Base-by-base conservation (phyloP, 108 stramenopile genomes). In the Pseudonitzschia delicatissima region DNA sequence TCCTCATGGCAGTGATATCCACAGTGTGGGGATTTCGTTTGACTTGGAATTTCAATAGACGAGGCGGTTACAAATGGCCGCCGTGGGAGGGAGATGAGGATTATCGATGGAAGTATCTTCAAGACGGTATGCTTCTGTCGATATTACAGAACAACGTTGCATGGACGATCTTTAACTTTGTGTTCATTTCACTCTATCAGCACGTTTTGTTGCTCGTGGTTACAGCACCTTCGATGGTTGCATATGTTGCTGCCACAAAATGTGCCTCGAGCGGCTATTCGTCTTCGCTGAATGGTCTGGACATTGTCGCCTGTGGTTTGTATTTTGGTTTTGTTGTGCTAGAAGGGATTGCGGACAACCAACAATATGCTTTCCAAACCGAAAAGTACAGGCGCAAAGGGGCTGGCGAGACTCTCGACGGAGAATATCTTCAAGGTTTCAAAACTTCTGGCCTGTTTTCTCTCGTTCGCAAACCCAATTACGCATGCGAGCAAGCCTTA, bases 391-490 rank as follows among this genome's bases (percentile, higher is more conserved):
- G 71, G 34, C 68, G 61, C 11, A 68, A 25, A 35, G 42, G 59
- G 2, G 67, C 48, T 17, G 64, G 64, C 3, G 36, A 63, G 32
- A 9, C 33, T 32, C 34, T 68, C 44, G 42, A 29, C 9, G 83
- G 69, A 13, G 82, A 87, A 32, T 79, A 77, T 39, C 45, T 33
- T 1, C 87, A 84, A 65, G 90, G 87, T 9, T 92, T 87, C 67
- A 79, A 63, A 39, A 76, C 71, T 58, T 74, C 75, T 1, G 84
- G 87, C 17, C 59, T 90, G 0, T 93, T 85, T 69, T 72, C 81
- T 20, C 78, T 93, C 42, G 78, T 87, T 40, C 80, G 91, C 13
- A 91, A 91, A 58, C 89, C 89, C n/a, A 87, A 87, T 53, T 91
- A 91, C 68, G 82, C 84, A 3, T 77, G 72, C 2, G 89, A 91